Conservation (phyloP, 2,329 filamentous ascomycete species). For the Fusarium praegraminearum region DNA sequence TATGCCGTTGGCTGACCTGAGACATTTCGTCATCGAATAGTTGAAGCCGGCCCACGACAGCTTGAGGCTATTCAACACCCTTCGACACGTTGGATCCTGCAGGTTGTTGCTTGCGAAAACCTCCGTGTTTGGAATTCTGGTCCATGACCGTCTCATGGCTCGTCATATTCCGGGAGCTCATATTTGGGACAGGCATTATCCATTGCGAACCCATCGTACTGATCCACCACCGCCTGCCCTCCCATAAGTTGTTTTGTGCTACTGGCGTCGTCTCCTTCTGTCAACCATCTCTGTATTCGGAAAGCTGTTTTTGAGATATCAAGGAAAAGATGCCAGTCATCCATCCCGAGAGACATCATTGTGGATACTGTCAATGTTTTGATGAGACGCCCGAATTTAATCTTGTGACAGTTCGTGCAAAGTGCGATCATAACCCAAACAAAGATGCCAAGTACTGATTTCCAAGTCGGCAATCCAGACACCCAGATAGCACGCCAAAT, state of each 20-base stretch:
- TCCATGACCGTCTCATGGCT: conserved; percentile 2
- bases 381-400: conserved; percentile 58
- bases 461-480: conserved; percentile 60
- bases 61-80: background rate
- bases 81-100: background rate
- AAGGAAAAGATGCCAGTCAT: conserved; percentile 61
- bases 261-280: conserved; percentile 36
- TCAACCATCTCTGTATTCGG: conserved; percentile 59
- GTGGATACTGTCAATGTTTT: conserved; percentile 60
- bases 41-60: background rate
- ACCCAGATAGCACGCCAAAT: conserved; percentile 64
- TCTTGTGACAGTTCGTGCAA: conserved; percentile 54
- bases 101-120: conserved; percentile 6
- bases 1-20: conserved; percentile 12
- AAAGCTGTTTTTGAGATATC: conserved; percentile 54
- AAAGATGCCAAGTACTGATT: conserved; percentile 61
- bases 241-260: conserved; percentile 41
- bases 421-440: conserved; percentile 61
- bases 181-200: conserved; percentile 36
- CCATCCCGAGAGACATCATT: conserved; percentile 60
- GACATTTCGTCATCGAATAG: conserved; percentile 44
- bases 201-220: conserved; percentile 44
- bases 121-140: background rate
- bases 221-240: conserved; percentile 45
- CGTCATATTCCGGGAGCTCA: conserved; percentile 30